Conservation (phyloP, 169 alveolate species). For the Miamiensis avidus region DNA sequence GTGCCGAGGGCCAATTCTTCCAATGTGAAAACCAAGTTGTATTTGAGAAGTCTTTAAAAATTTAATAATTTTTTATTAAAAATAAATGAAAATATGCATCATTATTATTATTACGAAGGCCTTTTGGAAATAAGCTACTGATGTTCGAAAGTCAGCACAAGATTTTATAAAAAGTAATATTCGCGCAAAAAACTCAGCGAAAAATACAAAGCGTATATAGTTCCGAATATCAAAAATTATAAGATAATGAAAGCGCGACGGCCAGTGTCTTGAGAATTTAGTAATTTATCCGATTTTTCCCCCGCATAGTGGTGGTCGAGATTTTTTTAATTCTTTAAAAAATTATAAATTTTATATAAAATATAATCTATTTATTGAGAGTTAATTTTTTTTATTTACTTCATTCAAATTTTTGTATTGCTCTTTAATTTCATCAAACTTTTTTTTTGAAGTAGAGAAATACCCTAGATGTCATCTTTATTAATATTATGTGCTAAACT, state of each 20-base stretch:
- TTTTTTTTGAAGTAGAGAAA: no score
- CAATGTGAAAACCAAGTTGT: background rate
- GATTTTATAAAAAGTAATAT: background rate
- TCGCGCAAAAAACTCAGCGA: background rate
- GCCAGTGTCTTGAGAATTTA: constrained; percentile 6
- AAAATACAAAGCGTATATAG: constrained; percentile 7
- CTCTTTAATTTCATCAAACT: background rate
- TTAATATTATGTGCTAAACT: no score
- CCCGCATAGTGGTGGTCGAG: no score
- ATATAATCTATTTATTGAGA: no score
- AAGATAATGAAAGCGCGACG: background rate
- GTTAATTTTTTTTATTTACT: background rate
- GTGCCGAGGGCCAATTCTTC: background rate
- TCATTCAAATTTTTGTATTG: background rate
- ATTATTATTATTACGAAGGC: background rate
- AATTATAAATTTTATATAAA: no score
- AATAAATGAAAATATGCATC: no score
- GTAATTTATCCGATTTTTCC: constrained; percentile 18
- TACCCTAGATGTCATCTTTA: no score
- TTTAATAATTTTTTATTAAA: no score
- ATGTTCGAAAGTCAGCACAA: background rate
- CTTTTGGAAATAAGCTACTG: background rate
- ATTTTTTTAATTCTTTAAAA: no score
- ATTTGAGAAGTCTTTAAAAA: background rate
- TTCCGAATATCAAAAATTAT: constrained; percentile 13